Evolutionary conservation across 2,329 filamentous ascomycete genomes (phyloP), one percentile per base, ranked within the genome.

Genomic region (Cercospora brassicicola): DNA sequence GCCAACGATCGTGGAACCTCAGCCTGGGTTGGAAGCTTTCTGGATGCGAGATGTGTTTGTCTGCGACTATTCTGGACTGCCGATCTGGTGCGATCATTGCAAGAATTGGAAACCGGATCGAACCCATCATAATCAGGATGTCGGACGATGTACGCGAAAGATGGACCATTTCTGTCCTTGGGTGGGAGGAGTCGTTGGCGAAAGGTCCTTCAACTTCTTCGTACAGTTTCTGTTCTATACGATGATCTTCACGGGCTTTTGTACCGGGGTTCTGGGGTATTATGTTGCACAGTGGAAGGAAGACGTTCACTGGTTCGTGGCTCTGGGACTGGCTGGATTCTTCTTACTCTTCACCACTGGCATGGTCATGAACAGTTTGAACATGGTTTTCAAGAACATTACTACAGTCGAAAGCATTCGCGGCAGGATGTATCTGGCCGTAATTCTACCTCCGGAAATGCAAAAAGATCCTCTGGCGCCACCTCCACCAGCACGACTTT

Each of bases 141-240:
- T 95, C 11, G 88, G 88, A 60, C 86, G 93, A 53, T 98, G 94
- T 76, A 91, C 96, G 23, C 83, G 86, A 48, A 95, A 95, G 75
- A 95, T 97, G 91, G 94, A 98, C 71, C 94, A 98, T 77, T 95
- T 94, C 75, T 99, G 95, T 76, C 95, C 94, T 0, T 98, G 89
- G 88, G 94, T 96, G n/a, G 94, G 94, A 3, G 95, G 94, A 23
- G 91, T 97, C 72, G 89, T 99, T 9, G 91, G 89, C 0, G 94
- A 97, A 78, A 62, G 72, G 1, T 84, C 90, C 2, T 94, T 94
- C 82, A 97, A 97, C 75, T 97, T 92, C 80, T 98, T 99, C 76
- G 83, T 93, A 10, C 95, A 97, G 73, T 97, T 97, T 76, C 88
- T 89, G 15, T 85, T 87, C 53, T 97, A 95, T 78, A 88, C 88